phyloP scores from a whole-genome alignment of 2,329 filamentous ascomycete species.

The Cladosporium sp. region DNA sequence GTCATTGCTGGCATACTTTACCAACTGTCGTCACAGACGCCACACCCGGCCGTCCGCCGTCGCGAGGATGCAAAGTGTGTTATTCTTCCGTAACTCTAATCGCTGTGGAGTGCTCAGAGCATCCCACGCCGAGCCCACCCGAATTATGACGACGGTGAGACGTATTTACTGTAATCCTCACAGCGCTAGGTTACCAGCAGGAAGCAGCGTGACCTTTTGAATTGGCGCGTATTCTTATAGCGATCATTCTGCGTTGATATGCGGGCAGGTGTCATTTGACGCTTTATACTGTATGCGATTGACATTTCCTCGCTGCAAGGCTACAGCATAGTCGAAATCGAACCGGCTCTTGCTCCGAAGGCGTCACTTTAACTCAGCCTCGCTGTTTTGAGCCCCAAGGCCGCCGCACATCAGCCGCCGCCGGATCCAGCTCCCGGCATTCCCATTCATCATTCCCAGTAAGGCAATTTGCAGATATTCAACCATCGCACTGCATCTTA shows the following conservation, averaged over 20 bases:
- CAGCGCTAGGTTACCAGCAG: not conserved
- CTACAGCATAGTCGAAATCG: too few species aligned
- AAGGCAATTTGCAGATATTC: not conserved
- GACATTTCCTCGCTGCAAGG: not conserved
- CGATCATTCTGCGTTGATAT: not conserved
- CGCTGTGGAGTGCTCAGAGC: constrained; percentile 7
- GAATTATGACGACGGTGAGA: constrained; percentile 1
- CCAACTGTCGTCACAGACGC: constrained; percentile 18
- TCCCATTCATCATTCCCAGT: not conserved
- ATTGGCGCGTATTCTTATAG: not conserved
- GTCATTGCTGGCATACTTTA: constrained; percentile 5
- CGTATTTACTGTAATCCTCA: not conserved
- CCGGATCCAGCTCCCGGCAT: not conserved
- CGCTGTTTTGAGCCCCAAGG: constrained; percentile 8
- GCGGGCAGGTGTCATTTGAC: not conserved
- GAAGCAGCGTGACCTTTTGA: not conserved
- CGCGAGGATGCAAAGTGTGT: constrained; percentile 9
- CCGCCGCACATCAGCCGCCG: constrained; percentile 16
- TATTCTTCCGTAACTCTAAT: constrained; percentile 18
- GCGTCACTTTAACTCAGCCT: constrained; percentile 10
- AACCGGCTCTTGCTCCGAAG: constrained; percentile 18
- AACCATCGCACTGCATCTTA: constrained; percentile 1
- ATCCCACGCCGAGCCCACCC: constrained; percentile 17
- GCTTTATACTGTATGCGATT: not conserved
- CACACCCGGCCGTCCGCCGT: constrained; percentile 14